A percentile compares a stretch with the other conserved stretches of the same genome.
Conservation (phyloP, 495 filamentous ascomycete genomes). For the Talaromyces liani region DNA sequence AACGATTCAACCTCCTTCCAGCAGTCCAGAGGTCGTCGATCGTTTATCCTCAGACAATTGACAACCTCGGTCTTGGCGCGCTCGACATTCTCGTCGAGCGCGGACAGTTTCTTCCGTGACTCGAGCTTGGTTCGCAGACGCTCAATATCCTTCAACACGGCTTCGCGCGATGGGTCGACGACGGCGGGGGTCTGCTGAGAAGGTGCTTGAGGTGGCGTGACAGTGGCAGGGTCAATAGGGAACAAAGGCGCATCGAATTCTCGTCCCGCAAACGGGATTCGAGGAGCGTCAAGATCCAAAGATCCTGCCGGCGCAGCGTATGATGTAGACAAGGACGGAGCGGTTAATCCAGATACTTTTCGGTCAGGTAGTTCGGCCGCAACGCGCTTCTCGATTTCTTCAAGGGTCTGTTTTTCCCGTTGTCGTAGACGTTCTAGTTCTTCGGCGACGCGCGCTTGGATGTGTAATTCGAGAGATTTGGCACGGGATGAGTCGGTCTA, state of each 20-base stretch:
- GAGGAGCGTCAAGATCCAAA: constrained; percentile 39
- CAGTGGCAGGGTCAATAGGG: constrained; percentile 13
- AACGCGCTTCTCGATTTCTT: constrained; percentile 49
- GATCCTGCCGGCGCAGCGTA: constrained; percentile 34
- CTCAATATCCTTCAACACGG: constrained; percentile 61
- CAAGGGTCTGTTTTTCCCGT: constrained; percentile 51
- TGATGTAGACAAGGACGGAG: constrained; percentile 22
- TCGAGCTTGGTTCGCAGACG: constrained; percentile 67
- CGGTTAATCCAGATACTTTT: constrained; percentile 18
- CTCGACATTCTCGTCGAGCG: constrained; percentile 58
- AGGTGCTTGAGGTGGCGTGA: constrained; percentile 11
- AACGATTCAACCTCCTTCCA: constrained; percentile 91
- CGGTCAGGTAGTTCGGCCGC: constrained; percentile 27
- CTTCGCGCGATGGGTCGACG: constrained; percentile 42
- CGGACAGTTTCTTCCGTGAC: constrained; percentile 61
- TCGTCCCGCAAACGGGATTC: constrained; percentile 39
- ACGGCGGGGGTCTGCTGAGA: constrained; percentile 17
- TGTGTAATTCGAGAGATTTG: constrained; percentile 74
- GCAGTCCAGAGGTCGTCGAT: constrained; percentile 87
- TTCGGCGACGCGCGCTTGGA: constrained; percentile 77
- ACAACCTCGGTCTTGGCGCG: constrained; percentile 71
- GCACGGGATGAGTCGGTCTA: constrained; percentile 82
- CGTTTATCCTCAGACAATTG: constrained; percentile 75
- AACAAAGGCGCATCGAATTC: constrained; percentile 26
- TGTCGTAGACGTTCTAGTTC: constrained; percentile 73